Evolutionary conservation across 106 monocot genomes (phyloP), one percentile per base, ranked within the genome.

Genomic region (Acorus gramineus): DNA sequence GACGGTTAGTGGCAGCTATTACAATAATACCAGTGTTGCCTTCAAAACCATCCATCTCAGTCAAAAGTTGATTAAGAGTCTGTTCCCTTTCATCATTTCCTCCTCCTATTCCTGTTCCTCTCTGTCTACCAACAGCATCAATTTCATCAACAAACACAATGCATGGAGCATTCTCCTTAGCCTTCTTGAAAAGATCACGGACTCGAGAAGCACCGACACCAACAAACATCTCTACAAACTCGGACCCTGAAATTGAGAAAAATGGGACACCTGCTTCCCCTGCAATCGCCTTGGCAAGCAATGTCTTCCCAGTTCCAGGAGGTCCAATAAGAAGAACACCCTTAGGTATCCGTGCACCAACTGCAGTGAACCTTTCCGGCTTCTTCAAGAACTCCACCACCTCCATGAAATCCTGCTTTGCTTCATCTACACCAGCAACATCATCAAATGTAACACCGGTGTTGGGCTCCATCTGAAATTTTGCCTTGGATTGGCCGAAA

Each of bases 381-480:
- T 88, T 98, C 78, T 98, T 98, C 77, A 98, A 67, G 55, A 98
- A 98, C 77, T 98, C 96, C 6, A 98, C 96, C 6, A 98, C 96
- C 71, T 98, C 96, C 96, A 98, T 98, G 77, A 98, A 98, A 57
- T 98, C 96, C 60, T 98, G 96, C 75, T 98, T 98, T 50, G 96
- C 96, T 73, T 98, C 96, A 65, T 98, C 91, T 7, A 98, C 91
- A 9, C 91, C 96, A 45, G 96, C 96, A 61, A 98, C 96, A 75
- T 98, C 91, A 67, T 91, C 96, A 64, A 98, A 98, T 11, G 96
- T 98, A 9, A 98, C 96, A 44, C 96, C 96, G 48, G 96, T 98
- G 69, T 83, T 98, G 47, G 96, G 96, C 73, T 98, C 96, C 96
- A 98, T 98, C 74, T 98, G 96, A 64, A 98, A 98, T 73, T 98